Conservation (phyloP, 2,329 filamentous ascomycete genomes). For the Ceratocystis cubensis region DNA sequence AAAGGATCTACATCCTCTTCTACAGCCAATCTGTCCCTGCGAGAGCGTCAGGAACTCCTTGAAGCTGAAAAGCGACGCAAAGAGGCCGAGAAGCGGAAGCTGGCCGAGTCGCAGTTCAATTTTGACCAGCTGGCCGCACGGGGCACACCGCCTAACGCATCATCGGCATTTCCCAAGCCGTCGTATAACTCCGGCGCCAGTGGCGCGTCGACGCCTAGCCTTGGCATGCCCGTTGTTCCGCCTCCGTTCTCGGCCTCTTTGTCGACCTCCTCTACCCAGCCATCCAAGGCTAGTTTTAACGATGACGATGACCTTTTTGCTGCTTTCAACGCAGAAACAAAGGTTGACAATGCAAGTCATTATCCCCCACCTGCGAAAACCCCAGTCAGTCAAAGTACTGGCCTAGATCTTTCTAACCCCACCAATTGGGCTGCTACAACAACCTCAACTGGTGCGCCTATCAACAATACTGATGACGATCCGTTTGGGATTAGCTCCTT, state of each 20-base stretch:
- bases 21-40: conserved; percentile 60
- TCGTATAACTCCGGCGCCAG: conserved; percentile 21
- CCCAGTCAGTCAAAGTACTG: conserved; percentile 30
- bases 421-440: conserved; percentile 39
- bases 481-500: conserved; percentile 69
- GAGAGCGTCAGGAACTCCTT: conserved; percentile 61
- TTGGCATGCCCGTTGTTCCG: conserved; percentile 22
- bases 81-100: conserved; percentile 58
- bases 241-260: background rate
- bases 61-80: conserved; percentile 56
- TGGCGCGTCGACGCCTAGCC: conserved; percentile 20
- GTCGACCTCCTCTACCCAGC: background rate
- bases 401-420: conserved; percentile 42
- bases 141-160: conserved; percentile 39
- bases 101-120: conserved; percentile 66
- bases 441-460: conserved; percentile 27
- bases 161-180: conserved; percentile 23
- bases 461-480: conserved; percentile 63
- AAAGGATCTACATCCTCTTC: conserved; percentile 32
- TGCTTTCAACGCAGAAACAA: conserved; percentile 52
- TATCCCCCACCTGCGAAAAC: conserved; percentile 39
- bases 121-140: conserved; percentile 56
- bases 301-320: conserved; percentile 55
- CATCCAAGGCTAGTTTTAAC: conserved; percentile 14
- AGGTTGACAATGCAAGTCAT: conserved; percentile 53